Conservation (phyloP, 306 rosid species). For the Cicer judaicum region DNA sequence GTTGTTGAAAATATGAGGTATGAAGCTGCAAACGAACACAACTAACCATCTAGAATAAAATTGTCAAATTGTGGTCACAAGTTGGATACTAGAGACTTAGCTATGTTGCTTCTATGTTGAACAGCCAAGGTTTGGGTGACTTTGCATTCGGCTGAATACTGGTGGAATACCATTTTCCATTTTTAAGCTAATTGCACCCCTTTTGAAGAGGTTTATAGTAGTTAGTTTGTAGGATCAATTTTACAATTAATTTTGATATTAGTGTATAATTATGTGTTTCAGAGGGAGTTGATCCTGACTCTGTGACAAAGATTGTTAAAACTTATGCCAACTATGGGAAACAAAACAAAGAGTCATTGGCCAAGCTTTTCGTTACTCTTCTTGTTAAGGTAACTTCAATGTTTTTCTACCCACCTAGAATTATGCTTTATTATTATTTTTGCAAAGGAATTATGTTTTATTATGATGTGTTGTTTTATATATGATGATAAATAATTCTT, state of each 20-base stretch:
- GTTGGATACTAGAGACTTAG: not conserved
- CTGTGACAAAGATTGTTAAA: conserved; percentile 38
- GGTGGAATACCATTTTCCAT: not conserved
- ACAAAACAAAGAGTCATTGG: conserved; percentile 48
- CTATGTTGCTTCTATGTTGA: not conserved
- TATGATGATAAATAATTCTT: conserved; percentile 5
- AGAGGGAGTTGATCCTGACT: conserved; percentile 51
- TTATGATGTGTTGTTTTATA: conserved; percentile 5
- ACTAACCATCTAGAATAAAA: no score
- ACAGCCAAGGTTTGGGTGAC: not conserved
- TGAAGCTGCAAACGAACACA: no score
- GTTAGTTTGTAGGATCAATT: conserved; percentile 24
- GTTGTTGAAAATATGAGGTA: no score
- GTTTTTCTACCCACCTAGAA: not conserved
- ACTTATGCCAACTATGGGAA: conserved; percentile 50
- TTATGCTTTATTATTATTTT: not conserved
- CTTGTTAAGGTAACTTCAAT: conserved; percentile 51
- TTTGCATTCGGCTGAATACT: not conserved
- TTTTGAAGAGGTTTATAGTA: not conserved
- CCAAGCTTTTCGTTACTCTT: conserved; percentile 54
- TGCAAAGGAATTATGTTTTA: no score
- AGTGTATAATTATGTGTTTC: conserved; percentile 39
- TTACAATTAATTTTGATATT: conserved; percentile 18
- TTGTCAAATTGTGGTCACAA: not conserved
- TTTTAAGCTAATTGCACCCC: not conserved